phyloP scores from a whole-genome alignment of 805 yeast genomes.

The Saccharomycopsis capsularis region DNA sequence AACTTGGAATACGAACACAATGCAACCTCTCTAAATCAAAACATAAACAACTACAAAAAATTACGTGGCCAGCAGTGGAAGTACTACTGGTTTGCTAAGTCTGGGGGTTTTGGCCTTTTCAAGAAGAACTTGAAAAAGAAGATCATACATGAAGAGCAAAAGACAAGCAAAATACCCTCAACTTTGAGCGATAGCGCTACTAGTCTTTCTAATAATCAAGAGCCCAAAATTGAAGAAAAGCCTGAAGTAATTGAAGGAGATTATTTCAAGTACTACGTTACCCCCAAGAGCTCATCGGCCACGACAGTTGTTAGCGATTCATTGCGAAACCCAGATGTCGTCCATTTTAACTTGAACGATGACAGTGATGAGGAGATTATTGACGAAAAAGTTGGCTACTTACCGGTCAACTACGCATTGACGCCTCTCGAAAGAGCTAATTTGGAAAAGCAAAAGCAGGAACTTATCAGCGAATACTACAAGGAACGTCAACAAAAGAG shows the following conservation, averaged over 20 bases:
- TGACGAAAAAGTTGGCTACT: conserved; percentile 5
- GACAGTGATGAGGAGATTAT: conserved; percentile 18
- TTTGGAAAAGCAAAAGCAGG: conserved; percentile 1
- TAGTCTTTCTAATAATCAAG: not conserved
- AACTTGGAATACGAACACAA: conserved; percentile 19
- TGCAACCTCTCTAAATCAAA: conserved; percentile 18
- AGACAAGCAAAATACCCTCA: not conserved
- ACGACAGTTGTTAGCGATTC: not conserved
- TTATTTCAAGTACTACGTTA: conserved; percentile 12
- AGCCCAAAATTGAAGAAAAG: not conserved
- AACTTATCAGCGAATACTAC: not conserved
- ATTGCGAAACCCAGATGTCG: conserved; percentile 2
- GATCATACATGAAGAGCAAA: not conserved
- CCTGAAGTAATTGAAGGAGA: conserved; percentile 3
- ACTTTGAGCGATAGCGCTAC: not conserved
- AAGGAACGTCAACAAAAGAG: not conserved
- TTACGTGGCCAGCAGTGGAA: conserved; percentile 18
- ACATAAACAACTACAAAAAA: conserved; percentile 6
- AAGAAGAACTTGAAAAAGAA: conserved; percentile 13
- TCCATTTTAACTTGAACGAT: conserved; percentile 12
- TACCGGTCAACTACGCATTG: conserved; percentile 5
- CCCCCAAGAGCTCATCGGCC: not conserved
- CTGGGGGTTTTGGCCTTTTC: conserved; percentile 17
- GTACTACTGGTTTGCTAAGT: conserved; percentile 20
- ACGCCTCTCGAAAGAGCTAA: not conserved